These are phyloP conservation scores for Phytopythium boreale DNA, from an alignment of 352 stramenopile species.

Conservation along the genomic window DNA sequence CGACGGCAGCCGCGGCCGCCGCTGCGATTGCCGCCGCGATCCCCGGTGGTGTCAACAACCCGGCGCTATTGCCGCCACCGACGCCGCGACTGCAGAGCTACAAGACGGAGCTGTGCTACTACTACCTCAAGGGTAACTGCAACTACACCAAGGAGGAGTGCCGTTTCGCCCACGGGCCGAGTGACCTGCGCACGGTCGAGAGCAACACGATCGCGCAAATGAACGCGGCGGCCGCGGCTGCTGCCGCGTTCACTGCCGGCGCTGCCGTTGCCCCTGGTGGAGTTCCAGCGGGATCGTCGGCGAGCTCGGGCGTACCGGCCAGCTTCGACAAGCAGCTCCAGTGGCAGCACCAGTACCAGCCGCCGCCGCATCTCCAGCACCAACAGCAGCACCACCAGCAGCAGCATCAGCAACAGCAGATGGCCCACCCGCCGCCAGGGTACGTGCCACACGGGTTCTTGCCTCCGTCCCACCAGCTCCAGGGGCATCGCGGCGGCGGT, in stretches of 20 bases:
- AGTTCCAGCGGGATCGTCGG: background rate
- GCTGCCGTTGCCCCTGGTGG: constrained; percentile 7
- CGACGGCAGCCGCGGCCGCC: constrained; percentile 18
- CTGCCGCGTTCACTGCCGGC: constrained; percentile 14
- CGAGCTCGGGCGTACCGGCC: background rate
- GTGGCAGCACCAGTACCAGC: constrained; percentile 63
- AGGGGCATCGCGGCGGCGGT: constrained; percentile 23
- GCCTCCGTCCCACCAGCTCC: constrained; percentile 36
- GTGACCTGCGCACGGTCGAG: constrained; percentile 76
- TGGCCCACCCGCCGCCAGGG: constrained; percentile 29
- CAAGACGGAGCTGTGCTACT: constrained; percentile 89
- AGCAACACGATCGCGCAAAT: constrained; percentile 79
- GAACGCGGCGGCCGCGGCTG: constrained; percentile 25
- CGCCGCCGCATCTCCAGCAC: constrained; percentile 43
- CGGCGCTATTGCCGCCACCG: constrained; percentile 32
- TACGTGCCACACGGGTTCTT: constrained; percentile 25
- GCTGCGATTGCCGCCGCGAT: constrained; percentile 6
- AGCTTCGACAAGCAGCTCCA: constrained; percentile 49
- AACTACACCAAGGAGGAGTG: constrained; percentile 88
- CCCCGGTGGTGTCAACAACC: constrained; percentile 15
- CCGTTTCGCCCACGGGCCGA: constrained; percentile 82
- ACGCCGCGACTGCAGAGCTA: constrained; percentile 81
- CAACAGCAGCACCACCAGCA: constrained; percentile 34
- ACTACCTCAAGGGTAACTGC: constrained; percentile 86
- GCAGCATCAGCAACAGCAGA: constrained; percentile 30